Conservation (phyloP, 2,329 filamentous ascomycete species). For the Aureobasidium subglaciale region DNA sequence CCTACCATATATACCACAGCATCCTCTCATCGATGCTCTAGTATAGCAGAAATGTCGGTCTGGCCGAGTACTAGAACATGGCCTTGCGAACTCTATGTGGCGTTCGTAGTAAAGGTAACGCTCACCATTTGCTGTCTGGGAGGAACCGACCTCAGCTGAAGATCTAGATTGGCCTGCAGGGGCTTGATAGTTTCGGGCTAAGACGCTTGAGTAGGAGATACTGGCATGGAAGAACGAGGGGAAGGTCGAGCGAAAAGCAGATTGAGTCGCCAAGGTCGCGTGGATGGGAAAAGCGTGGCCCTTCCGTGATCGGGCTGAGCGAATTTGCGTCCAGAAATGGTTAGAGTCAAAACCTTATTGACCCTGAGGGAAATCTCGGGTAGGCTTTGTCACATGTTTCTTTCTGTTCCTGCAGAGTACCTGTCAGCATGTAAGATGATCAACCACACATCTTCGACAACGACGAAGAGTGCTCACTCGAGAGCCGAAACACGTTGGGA, state of each 20-base stretch:
- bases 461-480: too few relatives aligned
- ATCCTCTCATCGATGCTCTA: background rate
- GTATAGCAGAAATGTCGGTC: background rate
- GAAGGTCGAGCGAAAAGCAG: too few relatives aligned
- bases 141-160: background rate
- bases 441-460: background rate
- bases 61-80: background rate
- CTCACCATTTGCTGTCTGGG: background rate
- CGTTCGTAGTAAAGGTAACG: background rate
- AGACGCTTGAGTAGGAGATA: too few relatives aligned
- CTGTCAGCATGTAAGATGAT: background rate
- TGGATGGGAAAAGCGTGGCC: too few relatives aligned
- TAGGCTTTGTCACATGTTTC: background rate
- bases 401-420: slow-evolving; percentile 2
- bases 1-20: background rate
- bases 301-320: too few relatives aligned
- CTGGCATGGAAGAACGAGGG: too few relatives aligned
- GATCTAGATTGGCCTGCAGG: too few relatives aligned
- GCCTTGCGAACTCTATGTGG: background rate
- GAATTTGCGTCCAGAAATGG: too few relatives aligned
- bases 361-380: too few relatives aligned
- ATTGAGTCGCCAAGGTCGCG: too few relatives aligned
- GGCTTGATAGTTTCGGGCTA: too few relatives aligned
- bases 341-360: too few relatives aligned
- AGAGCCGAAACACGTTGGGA: background rate